Base-by-base conservation (phyloP, 306 rosid species). In the Quercus dentata region DNA sequence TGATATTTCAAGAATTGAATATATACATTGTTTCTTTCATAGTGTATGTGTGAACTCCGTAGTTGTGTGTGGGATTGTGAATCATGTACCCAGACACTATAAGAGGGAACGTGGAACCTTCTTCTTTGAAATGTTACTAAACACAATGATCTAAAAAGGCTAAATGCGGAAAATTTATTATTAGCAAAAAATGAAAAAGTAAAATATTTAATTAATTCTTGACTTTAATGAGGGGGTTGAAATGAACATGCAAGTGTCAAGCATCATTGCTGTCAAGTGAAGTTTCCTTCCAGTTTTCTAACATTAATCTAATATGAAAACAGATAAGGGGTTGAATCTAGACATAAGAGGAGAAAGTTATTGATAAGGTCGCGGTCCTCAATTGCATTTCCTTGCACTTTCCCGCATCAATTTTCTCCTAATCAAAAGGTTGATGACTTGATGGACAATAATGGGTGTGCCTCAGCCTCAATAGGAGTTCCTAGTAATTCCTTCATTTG, bases 381-480 rank as follows among this genome's bases (percentile, higher is more conserved):
- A 19, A 8, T 41, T 41, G 46, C 35, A 63, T 78, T 85, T 85
- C 88, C 81, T 75, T 33, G 81, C 72, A 31, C 44, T 71, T 85
- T 85, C 88, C 41, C 62, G 59, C 30, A 14, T 54, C 54, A 6
- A 14, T 19, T 17, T 19, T 17, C 52, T 6, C 23, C 72, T 4
- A 41, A 20, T 1, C 5, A 7, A 38, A 35, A 63, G 3, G 33
- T 4, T 3, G 31, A 12, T 21, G 33, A 49, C 54, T 49, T 49
- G 67, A 4, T 14, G 17, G 67, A 11, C 73, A 41, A 69, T 49
- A 49, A 49, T 49, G 54, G 17, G 4, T 49, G 54, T 11, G 56
- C 10, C 6, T 19, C 54, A 38, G 73, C 9, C 1, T 19, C 54
- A 41, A 41, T 10, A 20, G 74, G 54, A 41, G 44, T 20, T 69